Conservation (phyloP, 1,139 yeast species). For the Saccharomyces uvarum region DNA sequence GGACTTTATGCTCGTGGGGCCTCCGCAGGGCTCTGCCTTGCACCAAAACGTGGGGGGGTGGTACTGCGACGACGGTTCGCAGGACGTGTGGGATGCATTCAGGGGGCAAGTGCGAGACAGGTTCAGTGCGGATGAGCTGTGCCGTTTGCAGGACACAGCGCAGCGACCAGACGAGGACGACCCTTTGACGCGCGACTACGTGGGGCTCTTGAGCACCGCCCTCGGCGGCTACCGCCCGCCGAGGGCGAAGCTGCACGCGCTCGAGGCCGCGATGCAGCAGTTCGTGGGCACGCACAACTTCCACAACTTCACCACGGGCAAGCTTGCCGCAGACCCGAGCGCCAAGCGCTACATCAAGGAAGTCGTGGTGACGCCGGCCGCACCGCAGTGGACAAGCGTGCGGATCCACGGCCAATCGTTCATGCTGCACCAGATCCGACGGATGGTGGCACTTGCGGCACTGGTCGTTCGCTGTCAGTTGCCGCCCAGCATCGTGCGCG, state of each 20-base stretch:
- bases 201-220: slow-evolving; percentile 61
- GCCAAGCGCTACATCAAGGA: slow-evolving; percentile 66
- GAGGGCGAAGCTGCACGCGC: slow-evolving; percentile 44
- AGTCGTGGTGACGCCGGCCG: slow-evolving; percentile 67
- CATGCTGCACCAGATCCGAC: slow-evolving; percentile 90
- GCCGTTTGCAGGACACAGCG: slow-evolving; percentile 96
- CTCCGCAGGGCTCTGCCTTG: background rate
- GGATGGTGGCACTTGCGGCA: slow-evolving; percentile 82
- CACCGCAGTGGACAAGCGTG: slow-evolving; percentile 84
- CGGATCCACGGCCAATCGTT: slow-evolving; percentile 94
- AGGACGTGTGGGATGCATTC: background rate
- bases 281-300: slow-evolving; percentile 82
- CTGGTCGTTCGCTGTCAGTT: background rate
- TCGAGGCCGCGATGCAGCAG: slow-evolving; percentile 53
- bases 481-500: background rate
- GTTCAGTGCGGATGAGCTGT: slow-evolving; percentile 89
- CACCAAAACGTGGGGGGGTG: background rate
- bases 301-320: slow-evolving; percentile 83
- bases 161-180: slow-evolving; percentile 35
- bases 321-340: slow-evolving; percentile 63
- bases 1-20: background rate
- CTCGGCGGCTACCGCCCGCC: slow-evolving; percentile 59
- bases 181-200: background rate
- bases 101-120: slow-evolving; percentile 41
- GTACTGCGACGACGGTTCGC: background rate